Conservation (phyloP, 345 rosid genomes). For the Mangifera indica region DNA sequence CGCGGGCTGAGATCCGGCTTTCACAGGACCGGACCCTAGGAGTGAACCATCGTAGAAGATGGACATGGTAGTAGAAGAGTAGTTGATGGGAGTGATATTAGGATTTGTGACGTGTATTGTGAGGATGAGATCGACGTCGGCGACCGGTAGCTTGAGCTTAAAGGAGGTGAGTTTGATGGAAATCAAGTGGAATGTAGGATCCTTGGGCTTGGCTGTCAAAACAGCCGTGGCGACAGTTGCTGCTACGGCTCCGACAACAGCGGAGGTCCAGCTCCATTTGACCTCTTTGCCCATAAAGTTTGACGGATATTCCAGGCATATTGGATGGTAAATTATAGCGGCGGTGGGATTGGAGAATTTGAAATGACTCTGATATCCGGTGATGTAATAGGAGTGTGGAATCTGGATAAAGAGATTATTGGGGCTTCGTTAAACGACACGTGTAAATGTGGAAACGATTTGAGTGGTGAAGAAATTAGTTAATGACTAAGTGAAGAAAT, state of each 20-base stretch:
- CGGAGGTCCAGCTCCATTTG: constrained; percentile 82
- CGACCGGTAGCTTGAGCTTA: constrained; percentile 63
- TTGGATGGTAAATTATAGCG: neutral
- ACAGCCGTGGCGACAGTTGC: constrained; percentile 51
- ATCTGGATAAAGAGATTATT: too few species aligned
- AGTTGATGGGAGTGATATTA: constrained; percentile 59
- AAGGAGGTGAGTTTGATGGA: constrained; percentile 76
- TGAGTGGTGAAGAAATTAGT: too few species aligned
- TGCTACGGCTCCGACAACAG: constrained; percentile 63
- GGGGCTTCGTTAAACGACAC: too few species aligned
- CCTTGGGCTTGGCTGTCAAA: constrained; percentile 58
- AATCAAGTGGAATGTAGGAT: constrained; percentile 84
- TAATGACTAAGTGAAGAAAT: too few species aligned
- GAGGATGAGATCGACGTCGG: constrained; percentile 73
- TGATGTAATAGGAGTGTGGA: too few species aligned
- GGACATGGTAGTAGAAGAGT: constrained; percentile 76
- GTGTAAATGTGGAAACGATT: too few species aligned
- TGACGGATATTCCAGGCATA: neutral
- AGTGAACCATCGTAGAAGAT: constrained; percentile 86
- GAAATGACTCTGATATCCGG: too few species aligned
- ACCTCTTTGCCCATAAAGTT: constrained; percentile 43
- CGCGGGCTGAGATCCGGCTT: constrained; percentile 69
- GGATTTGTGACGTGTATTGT: constrained; percentile 87
- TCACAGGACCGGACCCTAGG: constrained; percentile 62
- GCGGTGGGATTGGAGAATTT: too few species aligned